A percentile compares a stretch with the other conserved stretches of the same genome.
phyloP scores from a whole-genome alignment of 176 grass and related monocot species.

The Aegilops umbellulata region DNA sequence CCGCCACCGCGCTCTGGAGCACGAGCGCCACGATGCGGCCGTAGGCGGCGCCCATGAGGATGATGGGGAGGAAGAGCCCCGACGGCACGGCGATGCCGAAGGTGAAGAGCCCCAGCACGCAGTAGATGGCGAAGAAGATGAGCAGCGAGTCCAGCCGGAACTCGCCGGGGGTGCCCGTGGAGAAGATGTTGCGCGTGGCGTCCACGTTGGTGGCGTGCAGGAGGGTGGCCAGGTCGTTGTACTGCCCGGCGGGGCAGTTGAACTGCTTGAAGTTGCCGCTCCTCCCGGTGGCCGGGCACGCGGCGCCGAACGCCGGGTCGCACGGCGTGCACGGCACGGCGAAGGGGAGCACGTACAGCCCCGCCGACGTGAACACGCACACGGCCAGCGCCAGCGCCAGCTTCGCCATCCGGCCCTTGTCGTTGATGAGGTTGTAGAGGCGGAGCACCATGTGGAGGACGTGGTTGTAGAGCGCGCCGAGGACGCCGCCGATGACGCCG shows the following conservation, averaged over 20 bases:
- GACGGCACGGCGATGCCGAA: constrained; percentile 96
- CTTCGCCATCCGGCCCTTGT: constrained; percentile 63
- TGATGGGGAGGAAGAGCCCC: constrained; percentile 94
- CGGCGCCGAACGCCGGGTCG: constrained; percentile 23
- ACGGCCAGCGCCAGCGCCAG: constrained; percentile 58
- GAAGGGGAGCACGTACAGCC: constrained; percentile 74
- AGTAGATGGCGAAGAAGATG: constrained; percentile 84
- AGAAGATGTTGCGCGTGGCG: constrained; percentile 93
- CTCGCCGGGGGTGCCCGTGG: constrained; percentile 65
- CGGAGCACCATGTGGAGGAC: constrained; percentile 79
- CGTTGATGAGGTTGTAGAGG: constrained; percentile 81
- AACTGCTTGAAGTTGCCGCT: constrained; percentile 99
- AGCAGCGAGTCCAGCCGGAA: constrained; percentile 74
- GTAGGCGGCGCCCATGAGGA: constrained; percentile 96
- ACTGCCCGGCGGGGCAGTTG: constrained; percentile 77
- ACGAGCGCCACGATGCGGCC: constrained; percentile 64
- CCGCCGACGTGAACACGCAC: constrained; percentile 58
- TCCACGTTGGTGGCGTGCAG: constrained; percentile 91
- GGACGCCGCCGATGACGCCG: constrained; percentile 69
- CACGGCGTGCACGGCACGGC: constrained; percentile 75
- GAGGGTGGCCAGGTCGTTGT: constrained; percentile 90
- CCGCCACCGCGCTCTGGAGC: constrained; percentile 29
- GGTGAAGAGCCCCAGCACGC: constrained; percentile 82
- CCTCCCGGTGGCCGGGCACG: constrained; percentile 55
- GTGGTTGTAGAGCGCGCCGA: constrained; percentile 73